Base-by-base conservation (phyloP, 108 stramenopile species). In the Fragilariopsis cylindrus region DNA sequence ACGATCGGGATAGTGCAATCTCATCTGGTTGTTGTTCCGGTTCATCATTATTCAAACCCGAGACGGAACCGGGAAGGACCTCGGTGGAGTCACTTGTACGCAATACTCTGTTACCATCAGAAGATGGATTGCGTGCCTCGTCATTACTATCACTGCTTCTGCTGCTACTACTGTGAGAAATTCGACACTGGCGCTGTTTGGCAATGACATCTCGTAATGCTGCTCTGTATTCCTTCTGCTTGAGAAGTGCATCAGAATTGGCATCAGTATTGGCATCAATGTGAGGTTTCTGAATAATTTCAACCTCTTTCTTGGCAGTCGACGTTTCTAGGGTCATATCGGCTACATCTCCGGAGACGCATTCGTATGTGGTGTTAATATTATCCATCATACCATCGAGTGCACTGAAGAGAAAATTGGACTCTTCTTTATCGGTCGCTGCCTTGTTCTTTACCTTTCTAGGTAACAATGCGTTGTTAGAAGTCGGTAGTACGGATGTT, bases 61-160 rank as follows among this genome's bases (percentile, higher is more conserved):
- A 30, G 30, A 30, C 77, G 62, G 72, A 46, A 9, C 77, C 77
- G 11, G 77, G 77, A 48, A 78, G 50, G 7, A 78, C 40, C 54
- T 78, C 60, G 41, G 57, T 57, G 44, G 71, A 57, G 7, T 41
- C 41, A 7, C 18, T 13, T 42, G 46, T 67, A 52, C 4, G 44
- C 45, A 45, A 47, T 7, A 41, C 70, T 57, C 53, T 53, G 57
- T 41, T 16, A 0, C 0, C 48, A 50, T 30, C 68, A 13, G 48
- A 11, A 3, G 69, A 50, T 30, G 50, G 49, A 53, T 52, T 41
- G 50, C 50, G 40, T n/a, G 39, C 56, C 2, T 57, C 18, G 57
- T 60, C 45, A 3, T 19, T 4, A 15, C 21, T 18, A 48, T 62
- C 13, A 47, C 48, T 48, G 9, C 18, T 70, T 48, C 69, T 70